Conservation (phyloP, 108 stramenopile species). For the Thalassiosira profunda region DNA sequence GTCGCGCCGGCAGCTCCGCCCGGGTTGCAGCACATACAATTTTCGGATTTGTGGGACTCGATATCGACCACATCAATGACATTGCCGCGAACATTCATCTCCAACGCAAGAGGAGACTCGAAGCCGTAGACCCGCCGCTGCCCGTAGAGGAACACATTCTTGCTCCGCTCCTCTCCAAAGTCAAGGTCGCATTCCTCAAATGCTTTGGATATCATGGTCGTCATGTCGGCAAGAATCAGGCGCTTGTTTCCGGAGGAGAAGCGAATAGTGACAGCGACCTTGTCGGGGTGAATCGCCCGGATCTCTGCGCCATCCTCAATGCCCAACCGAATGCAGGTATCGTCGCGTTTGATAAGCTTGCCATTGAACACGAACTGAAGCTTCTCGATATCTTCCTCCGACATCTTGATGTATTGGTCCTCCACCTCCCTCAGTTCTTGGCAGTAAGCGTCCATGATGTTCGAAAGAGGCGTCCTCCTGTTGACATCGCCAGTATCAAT, state of each 20-base stretch:
- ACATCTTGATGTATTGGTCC: not conserved
- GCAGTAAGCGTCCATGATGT: not conserved
- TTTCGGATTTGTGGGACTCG: not conserved
- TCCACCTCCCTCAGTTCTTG: too few relatives aligned
- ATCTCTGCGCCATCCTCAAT: not conserved
- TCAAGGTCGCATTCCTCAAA: not conserved
- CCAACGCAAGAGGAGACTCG: not conserved
- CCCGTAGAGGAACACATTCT: not conserved
- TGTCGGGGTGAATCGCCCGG: not conserved
- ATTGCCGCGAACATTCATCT: not conserved
- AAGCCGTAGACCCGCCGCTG: not conserved
- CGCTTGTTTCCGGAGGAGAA: not conserved
- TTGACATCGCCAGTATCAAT: not conserved
- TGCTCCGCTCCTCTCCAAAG: not conserved
- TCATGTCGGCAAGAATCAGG: not conserved
- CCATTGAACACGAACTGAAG: constrained; percentile 11
- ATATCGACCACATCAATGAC: not conserved
- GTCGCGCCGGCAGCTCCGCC: not conserved
- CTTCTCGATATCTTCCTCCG: too few relatives aligned
- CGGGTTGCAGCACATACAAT: constrained; percentile 9
- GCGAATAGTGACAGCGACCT: not conserved
- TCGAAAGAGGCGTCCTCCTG: constrained; percentile 2
- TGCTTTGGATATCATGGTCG: not conserved
- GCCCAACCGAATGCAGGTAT: too few relatives aligned
- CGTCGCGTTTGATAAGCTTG: too few relatives aligned